phyloP scores from a whole-genome alignment of 805 yeast genomes.

The Starmerella floris region DNA sequence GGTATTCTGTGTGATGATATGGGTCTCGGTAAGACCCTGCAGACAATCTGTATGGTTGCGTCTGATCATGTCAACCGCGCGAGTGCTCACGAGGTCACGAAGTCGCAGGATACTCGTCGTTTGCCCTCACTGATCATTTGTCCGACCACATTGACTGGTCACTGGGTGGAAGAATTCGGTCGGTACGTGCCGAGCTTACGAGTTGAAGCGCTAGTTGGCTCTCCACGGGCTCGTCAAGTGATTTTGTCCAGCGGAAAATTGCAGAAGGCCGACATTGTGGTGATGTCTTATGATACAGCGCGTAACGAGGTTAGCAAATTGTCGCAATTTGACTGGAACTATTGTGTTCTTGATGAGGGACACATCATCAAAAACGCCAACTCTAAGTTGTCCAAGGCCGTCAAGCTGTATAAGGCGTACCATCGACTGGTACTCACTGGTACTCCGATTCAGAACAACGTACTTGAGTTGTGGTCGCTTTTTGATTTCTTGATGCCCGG shows the following conservation, averaged over 20 bases:
- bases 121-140: constrained; percentile 81
- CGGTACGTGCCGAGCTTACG: constrained; percentile 81
- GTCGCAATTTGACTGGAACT: constrained; percentile 55
- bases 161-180: constrained; percentile 91
- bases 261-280: constrained; percentile 60
- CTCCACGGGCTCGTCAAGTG: constrained; percentile 51
- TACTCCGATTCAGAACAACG: constrained; percentile 96
- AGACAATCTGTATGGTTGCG: constrained; percentile 91
- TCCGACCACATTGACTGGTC: constrained; percentile 97
- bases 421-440: constrained; percentile 88
- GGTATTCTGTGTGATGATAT: constrained; percentile 98
- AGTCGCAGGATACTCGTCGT: constrained; percentile 51
- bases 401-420: constrained; percentile 67
- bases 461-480: constrained; percentile 90
- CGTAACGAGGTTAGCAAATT: constrained; percentile 73
- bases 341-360: constrained; percentile 94
- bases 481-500: constrained; percentile 99
- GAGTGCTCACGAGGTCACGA: constrained; percentile 48
- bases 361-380: constrained; percentile 88
- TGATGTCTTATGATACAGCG: constrained; percentile 92
- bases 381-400: constrained; percentile 79
- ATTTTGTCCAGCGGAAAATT: constrained; percentile 26
- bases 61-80: constrained; percentile 85
- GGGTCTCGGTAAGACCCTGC: constrained; percentile 97
- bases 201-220: constrained; percentile 84